These are phyloP conservation scores for Amyloporia xantha DNA, from an alignment of 768 basidiomycete genomes.

Conservation along the genomic window DNA sequence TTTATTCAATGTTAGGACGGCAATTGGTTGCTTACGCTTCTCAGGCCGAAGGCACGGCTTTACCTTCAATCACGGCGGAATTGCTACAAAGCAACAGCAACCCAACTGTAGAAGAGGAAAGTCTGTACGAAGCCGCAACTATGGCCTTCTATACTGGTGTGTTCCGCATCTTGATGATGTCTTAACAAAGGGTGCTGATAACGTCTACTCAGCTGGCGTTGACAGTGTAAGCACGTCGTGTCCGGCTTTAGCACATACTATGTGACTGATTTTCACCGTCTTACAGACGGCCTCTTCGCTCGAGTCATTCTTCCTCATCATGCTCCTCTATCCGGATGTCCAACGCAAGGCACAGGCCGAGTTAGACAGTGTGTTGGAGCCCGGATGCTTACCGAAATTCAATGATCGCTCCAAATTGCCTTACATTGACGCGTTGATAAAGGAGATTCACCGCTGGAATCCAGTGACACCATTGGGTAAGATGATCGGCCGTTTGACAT, in stretches of 20 bases:
- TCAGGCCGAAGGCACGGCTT: conserved; percentile 11
- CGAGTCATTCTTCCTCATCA: conserved; percentile 34
- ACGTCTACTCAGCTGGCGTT: not conserved
- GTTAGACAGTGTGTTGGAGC: conserved; percentile 35
- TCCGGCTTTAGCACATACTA: not conserved
- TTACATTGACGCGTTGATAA: conserved; percentile 33
- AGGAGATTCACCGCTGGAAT: conserved; percentile 27
- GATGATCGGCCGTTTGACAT: not conserved
- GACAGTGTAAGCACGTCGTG: not conserved
- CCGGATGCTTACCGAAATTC: conserved; percentile 32
- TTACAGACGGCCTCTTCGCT: conserved; percentile 34
- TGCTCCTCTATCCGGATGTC: conserved; percentile 33
- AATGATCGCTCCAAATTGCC: conserved; percentile 34
- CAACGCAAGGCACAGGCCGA: conserved; percentile 35
- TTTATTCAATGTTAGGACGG: too few species aligned
- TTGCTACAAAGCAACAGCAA: conserved; percentile 10
- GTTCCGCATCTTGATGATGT: too few species aligned
- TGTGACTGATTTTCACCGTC: not conserved
- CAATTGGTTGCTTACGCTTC: too few species aligned
- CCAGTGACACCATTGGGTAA: not conserved
- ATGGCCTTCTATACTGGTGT: conserved; percentile 15
- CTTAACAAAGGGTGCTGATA: not conserved
- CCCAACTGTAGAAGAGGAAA: conserved; percentile 9
- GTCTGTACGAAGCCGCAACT: conserved; percentile 11
- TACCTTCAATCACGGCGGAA: conserved; percentile 14